Evolutionary conservation across 768 basidiomycete genomes (phyloP).

Genomic region (Suillus luteus): DNA sequence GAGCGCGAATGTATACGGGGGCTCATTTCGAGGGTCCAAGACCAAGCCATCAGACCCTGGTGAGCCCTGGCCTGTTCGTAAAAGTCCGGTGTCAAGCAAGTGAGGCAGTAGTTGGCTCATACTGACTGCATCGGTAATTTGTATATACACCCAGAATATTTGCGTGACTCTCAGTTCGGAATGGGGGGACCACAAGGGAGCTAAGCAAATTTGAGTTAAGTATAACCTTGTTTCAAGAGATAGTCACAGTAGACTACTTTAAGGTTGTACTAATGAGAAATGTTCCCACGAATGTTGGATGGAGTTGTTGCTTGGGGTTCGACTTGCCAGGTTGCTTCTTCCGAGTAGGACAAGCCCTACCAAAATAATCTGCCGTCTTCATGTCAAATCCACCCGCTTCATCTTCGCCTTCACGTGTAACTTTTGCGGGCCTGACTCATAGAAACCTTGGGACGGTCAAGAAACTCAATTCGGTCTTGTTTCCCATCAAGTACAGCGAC

Average conservation of each 20-base stretch:
- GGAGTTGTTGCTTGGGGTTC: constrained; percentile 3
- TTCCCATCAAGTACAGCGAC: constrained; percentile 88
- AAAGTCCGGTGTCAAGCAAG: constrained; percentile 3
- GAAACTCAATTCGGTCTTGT: constrained; percentile 73
- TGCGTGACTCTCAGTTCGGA: not conserved
- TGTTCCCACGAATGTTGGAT: constrained; percentile 27
- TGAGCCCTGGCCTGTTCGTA: constrained; percentile 4
- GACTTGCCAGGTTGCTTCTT: constrained; percentile 5
- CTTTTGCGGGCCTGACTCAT: constrained; percentile 71
- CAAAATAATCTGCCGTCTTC: constrained; percentile 7
- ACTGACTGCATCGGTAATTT: not conserved
- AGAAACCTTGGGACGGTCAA: constrained; percentile 80
- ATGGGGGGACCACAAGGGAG: not conserved
- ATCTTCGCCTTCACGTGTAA: constrained; percentile 44
- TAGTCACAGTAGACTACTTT: not conserved
- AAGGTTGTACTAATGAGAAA: constrained; percentile 5
- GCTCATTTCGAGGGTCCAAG: not conserved
- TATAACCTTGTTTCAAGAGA: constrained; percentile 9
- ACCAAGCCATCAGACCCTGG: not conserved
- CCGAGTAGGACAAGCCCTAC: constrained; percentile 27
- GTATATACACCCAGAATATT: not conserved
- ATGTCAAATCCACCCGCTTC: constrained; percentile 28
- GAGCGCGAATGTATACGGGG: not conserved
- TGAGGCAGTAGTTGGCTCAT: not conserved
- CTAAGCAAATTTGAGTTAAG: not conserved